These are phyloP conservation scores for Vicia faba DNA, from an alignment of 306 rosid species.

Conservation along the genomic window DNA sequence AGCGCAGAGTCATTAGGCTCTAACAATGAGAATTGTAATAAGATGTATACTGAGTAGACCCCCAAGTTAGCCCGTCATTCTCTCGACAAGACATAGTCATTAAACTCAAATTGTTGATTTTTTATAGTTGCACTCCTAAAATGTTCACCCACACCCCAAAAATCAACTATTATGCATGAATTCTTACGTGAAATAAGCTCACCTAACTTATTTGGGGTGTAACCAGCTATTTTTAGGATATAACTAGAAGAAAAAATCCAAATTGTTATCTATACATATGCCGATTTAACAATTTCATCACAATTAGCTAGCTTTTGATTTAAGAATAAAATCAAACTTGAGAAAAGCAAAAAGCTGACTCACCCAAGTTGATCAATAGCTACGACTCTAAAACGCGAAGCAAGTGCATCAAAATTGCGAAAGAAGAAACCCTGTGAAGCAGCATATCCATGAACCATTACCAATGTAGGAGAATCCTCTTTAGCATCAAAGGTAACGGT, in stretches of 20 bases:
- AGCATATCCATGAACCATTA: conserved; percentile 93
- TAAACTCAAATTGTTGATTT: conserved; percentile 8
- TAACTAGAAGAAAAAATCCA: too few relatives aligned
- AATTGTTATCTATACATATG: not conserved
- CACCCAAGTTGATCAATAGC: conserved; percentile 98
- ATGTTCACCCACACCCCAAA: too few relatives aligned
- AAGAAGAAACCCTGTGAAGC: conserved; percentile 94
- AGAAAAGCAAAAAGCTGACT: conserved; percentile 46
- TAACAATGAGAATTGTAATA: too few relatives aligned
- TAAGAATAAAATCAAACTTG: not conserved
- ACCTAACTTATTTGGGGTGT: too few relatives aligned
- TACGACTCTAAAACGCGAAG: conserved; percentile 76
- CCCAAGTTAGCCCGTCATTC: too few relatives aligned
- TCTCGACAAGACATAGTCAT: not conserved
- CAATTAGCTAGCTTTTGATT: not conserved
- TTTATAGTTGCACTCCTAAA: too few relatives aligned
- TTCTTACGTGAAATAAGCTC: too few relatives aligned
- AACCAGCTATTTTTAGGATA: too few relatives aligned
- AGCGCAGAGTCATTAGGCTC: not conserved
- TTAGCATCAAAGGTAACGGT: conserved; percentile 78
- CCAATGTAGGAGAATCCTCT: conserved; percentile 75
- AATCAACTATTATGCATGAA: too few relatives aligned
- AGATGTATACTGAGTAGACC: too few relatives aligned
- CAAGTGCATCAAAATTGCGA: conserved; percentile 93
- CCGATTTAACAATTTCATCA: not conserved